Evolutionary conservation across 2,329 filamentous ascomycete genomes (phyloP), one percentile per base, ranked within the genome.

Genomic region (Mariannaea sp.): DNA sequence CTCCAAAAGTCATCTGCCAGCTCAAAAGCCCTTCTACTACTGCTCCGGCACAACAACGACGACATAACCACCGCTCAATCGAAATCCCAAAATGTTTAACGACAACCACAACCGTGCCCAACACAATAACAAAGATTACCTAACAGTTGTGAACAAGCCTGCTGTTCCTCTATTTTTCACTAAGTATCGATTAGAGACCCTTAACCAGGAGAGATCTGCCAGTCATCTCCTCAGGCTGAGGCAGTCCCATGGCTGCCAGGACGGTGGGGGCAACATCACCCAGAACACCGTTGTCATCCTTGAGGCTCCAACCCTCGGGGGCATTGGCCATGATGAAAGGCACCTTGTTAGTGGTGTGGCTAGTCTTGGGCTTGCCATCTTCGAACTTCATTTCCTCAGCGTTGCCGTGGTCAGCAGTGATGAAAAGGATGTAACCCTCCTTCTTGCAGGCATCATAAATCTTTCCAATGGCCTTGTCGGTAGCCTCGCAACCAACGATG

Each of bases 381-480:
- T 90, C 79, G 71, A 92, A 97, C 76, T 97, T 88, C 94, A 99
- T 99, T 80, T 99, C 94, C 79, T 99, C 94, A 52, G 94, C 94
- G 70, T 99, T 99, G 68, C 92, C 94, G 76, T 99, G 94, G 74
- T 99, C 94, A 24, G 93, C 82, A 5, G 94, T 99, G 73, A 99
- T 88, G 79, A 97, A 97, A 38, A 99, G 85, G 53, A 94, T 80
- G 73, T 99, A 99, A 59, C 87, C 88, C 71, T 93, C 83, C 80
- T 94, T 87, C 83, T 95, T 95, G 83, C 93, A 97, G 44, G 86
- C 87, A 68, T 97, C 92, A 69, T 90, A 92, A 66, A 99, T 92
- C 72, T 87, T 85, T 67, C 91, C 92, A 67, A 99, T 99, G 49
- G 90, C 93, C 79, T 89, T 90, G 75, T 99, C 94, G 10, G 94